Conservation (phyloP, 345 rosid genomes). For the Pistacia vera region DNA sequence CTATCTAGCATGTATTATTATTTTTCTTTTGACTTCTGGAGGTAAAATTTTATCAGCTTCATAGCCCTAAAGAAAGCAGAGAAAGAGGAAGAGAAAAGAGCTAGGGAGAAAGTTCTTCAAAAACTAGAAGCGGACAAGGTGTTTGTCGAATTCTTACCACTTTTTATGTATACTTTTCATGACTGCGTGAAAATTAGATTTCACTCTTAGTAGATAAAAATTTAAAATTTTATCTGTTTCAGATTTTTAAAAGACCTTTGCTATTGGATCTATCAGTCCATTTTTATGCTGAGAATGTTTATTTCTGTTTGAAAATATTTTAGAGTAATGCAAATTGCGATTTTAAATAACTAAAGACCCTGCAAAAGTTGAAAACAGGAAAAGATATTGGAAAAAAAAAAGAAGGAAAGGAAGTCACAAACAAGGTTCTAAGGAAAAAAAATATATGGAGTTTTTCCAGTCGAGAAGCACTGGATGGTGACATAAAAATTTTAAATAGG, state of each 20-base stretch:
- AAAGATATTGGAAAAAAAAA: neutral
- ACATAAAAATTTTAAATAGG: neutral
- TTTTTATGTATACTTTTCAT: neutral
- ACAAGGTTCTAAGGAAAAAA: neutral
- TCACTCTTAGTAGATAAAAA: neutral
- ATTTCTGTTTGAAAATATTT: neutral
- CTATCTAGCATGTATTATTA: neutral
- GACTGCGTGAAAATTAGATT: constrained; percentile 1
- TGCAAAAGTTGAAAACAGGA: neutral
- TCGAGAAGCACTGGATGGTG: neutral
- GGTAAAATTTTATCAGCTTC: constrained; percentile 33
- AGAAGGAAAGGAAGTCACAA: neutral
- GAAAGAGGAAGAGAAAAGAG: constrained; percentile 64
- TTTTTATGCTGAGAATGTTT: neutral
- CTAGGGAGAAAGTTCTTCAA: constrained; percentile 61
- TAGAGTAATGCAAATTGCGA: neutral
- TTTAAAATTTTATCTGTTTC: neutral
- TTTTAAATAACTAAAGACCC: constrained; percentile 1
- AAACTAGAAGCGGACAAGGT: constrained; percentile 86
- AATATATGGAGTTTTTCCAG: neutral
- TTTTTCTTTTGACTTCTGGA: constrained; percentile 17
- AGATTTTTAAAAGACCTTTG: neutral
- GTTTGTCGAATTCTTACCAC: neutral
- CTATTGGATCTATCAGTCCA: neutral
- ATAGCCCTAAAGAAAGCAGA: constrained; percentile 57